Percentiles rank a stretch among this genome's conserved stretches.
Conservation (phyloP, 2,329 filamentous ascomycete genomes). For the Podosphaera leucotricha region DNA sequence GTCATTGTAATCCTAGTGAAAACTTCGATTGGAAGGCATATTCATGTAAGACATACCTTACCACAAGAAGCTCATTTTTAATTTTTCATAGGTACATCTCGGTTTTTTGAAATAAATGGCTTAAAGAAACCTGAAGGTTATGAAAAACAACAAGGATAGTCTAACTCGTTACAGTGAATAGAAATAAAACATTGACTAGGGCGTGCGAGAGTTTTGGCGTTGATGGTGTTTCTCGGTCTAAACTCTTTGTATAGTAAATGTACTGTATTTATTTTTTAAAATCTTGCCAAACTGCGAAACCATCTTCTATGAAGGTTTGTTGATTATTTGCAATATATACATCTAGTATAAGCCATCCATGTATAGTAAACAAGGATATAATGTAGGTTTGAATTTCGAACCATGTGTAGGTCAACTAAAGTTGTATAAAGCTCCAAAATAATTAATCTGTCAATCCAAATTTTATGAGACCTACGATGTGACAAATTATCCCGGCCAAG, state of each 20-base stretch:
- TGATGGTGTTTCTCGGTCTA: not conserved
- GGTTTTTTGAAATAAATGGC: conserved; percentile 65
- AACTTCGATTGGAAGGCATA: conserved; percentile 99
- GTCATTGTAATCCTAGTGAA: conserved; percentile 81
- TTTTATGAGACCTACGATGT: too few species aligned
- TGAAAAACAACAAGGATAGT: conserved; percentile 40
- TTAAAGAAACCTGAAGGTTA: conserved; percentile 68
- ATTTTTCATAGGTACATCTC: conserved; percentile 42
- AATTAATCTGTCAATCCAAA: too few species aligned
- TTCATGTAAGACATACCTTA: conserved; percentile 46
- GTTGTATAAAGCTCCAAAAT: too few species aligned
- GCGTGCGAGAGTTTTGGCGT: not conserved
- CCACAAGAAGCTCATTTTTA: conserved; percentile 2
- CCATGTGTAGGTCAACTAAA: too few species aligned
- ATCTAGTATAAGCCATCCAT: too few species aligned
- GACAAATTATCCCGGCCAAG: too few species aligned
- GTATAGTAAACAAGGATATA: too few species aligned
- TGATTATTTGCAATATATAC: too few species aligned
- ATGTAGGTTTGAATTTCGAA: too few species aligned
- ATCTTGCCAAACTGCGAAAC: too few species aligned
- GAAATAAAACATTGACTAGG: not conserved
- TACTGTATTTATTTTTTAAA: not conserved
- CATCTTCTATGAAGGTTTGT: too few species aligned
- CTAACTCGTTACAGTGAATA: not conserved
- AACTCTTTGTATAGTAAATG: not conserved